phyloP scores from a whole-genome alignment of 208 protist genomes.

The Trypanosoma rangeli region DNA sequence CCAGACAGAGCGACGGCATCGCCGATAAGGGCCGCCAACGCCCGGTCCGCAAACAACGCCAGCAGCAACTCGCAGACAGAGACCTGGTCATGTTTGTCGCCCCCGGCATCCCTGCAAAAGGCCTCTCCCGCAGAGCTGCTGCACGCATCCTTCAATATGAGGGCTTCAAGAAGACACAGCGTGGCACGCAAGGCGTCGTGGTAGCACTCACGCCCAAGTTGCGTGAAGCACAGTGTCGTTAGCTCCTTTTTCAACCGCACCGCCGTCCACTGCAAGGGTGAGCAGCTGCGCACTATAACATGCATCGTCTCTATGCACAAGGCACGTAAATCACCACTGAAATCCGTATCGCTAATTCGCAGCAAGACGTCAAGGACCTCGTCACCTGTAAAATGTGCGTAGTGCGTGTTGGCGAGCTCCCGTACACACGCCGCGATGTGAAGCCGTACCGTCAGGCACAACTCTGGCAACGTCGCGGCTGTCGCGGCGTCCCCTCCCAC shows the following conservation, averaged over 20 bases:
- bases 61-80: constrained; percentile 12
- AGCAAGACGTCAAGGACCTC: constrained; percentile 11
- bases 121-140: no score
- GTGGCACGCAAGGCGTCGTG: constrained; percentile 17
- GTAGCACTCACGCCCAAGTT: constrained; percentile 10
- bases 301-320: constrained; percentile 15
- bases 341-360: not conserved
- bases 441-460: not conserved
- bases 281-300: constrained; percentile 1
- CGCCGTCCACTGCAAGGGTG: not conserved
- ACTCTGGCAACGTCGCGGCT: not conserved
- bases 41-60: constrained; percentile 16
- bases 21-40: constrained; percentile 10
- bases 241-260: constrained; percentile 19
- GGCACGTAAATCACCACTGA: constrained; percentile 17
- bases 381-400: not conserved
- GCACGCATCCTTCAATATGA: constrained; percentile 16
- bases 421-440: constrained; percentile 16
- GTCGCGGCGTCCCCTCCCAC: no score
- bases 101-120: no score
- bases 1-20: not conserved
- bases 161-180: constrained; percentile 20
- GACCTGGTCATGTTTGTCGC: no score
- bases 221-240: not conserved
- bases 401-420: constrained; percentile 24